Conservation (phyloP, 2,329 filamentous ascomycete genomes). For the Venturia aucupariae region DNA sequence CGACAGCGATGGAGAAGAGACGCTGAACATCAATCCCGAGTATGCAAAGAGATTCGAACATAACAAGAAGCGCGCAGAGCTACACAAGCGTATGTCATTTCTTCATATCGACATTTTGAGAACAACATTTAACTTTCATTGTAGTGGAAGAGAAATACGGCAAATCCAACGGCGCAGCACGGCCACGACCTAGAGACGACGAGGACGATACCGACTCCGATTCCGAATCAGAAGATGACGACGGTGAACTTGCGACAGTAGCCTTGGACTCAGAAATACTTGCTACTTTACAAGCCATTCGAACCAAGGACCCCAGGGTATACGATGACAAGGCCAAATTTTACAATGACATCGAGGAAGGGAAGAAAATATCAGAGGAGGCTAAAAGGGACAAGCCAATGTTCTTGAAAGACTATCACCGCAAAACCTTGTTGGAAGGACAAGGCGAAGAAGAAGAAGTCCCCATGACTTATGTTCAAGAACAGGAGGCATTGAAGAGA, state of each 20-base stretch:
- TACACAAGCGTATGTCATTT: conserved; percentile 49
- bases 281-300: conserved; percentile 78
- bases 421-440: conserved; percentile 75
- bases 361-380: conserved; percentile 20
- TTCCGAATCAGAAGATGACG: conserved; percentile 74
- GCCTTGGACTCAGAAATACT: conserved; percentile 80
- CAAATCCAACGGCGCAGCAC: conserved; percentile 29
- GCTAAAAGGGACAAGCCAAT: conserved; percentile 72
- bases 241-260: conserved; percentile 76
- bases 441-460: conserved; percentile 48
- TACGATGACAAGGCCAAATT: conserved; percentile 77
- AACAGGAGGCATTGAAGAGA: conserved; percentile 76
- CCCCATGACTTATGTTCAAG: conserved; percentile 63
- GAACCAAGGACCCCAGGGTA: conserved; percentile 80
- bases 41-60: conserved; percentile 86
- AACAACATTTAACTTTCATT: too few species aligned
- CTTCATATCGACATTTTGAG: conserved; percentile 20
- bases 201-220: conserved; percentile 48
- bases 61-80: conserved; percentile 93
- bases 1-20: conserved; percentile 21
- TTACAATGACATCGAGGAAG: conserved; percentile 56
- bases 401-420: conserved; percentile 82
- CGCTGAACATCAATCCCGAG: conserved; percentile 77
- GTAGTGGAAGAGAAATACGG: conserved; percentile 83
- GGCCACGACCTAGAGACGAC: conserved; percentile 1